Evolutionary conservation across 2,329 filamentous ascomycete genomes (phyloP).

Genomic region (Alternaria panax): DNA sequence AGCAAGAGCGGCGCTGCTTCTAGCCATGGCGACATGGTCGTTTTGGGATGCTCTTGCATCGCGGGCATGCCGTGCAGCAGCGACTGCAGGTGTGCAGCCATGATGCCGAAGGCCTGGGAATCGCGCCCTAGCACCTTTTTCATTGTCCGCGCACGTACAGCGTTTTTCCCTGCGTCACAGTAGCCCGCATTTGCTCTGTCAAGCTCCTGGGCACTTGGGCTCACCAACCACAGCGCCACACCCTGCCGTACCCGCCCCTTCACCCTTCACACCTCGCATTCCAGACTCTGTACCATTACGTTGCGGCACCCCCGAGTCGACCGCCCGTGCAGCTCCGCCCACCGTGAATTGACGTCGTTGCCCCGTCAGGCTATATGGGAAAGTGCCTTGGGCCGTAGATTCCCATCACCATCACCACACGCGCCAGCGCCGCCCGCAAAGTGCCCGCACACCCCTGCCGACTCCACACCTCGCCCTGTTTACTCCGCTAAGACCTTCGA

Average conservation of each 20-base stretch:
- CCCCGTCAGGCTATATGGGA: conserved; percentile 33
- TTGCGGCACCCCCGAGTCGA: background rate
- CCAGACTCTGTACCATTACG: background rate
- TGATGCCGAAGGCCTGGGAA: conserved; percentile 26
- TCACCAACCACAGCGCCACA: conserved; percentile 13
- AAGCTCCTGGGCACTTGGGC: conserved; percentile 5
- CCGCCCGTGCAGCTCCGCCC: conserved; percentile 5
- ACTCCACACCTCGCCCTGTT: conserved; percentile 36
- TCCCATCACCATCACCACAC: conserved; percentile 23
- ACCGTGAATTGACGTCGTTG: conserved; percentile 12
- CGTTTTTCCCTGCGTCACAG: conserved; percentile 14
- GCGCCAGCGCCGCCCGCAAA: conserved; percentile 9
- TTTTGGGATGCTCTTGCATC: conserved; percentile 14
- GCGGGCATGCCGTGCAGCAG: conserved; percentile 15
- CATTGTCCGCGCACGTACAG: conserved; percentile 20
- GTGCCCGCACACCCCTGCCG: conserved; percentile 25
- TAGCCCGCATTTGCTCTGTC: background rate
- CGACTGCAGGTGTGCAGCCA: conserved; percentile 20
- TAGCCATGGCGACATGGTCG: conserved; percentile 14
- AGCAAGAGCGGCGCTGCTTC: conserved; percentile 14
- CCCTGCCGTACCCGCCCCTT: background rate
- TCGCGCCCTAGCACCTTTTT: conserved; percentile 7
- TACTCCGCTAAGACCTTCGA: conserved; percentile 32
- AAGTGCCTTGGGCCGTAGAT: conserved; percentile 18
- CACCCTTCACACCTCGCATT: background rate